Conservation (phyloP, 208 protist species). For the Trypanosoma lewisi region DNA sequence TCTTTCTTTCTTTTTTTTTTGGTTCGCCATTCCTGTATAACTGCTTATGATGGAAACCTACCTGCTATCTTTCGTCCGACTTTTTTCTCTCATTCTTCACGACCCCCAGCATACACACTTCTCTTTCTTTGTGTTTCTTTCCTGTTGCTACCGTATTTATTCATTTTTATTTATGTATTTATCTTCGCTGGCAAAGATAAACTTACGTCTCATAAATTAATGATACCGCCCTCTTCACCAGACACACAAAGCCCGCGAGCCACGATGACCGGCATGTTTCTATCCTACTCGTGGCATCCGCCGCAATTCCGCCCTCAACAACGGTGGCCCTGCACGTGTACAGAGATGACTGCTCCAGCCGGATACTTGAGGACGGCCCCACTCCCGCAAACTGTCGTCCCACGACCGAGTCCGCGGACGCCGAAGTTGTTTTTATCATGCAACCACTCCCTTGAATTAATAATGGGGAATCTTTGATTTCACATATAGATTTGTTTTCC, state of each 20-base stretch:
- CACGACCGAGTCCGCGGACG: background rate
- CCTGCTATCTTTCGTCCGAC: too few relatives aligned
- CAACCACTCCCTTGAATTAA: background rate
- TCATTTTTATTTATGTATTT: too few relatives aligned
- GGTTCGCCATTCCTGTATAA: too few relatives aligned
- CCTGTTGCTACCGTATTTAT: too few relatives aligned
- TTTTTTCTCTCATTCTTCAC: too few relatives aligned
- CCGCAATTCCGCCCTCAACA: conserved; percentile 19
- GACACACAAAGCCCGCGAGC: background rate
- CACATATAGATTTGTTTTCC: background rate
- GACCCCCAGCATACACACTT: too few relatives aligned
- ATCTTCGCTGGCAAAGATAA: too few relatives aligned
- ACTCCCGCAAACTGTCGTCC: background rate
- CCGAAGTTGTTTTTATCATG: background rate
- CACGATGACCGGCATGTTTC: background rate
- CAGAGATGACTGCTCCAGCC: conserved; percentile 17
- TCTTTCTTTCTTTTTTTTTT: too few relatives aligned
- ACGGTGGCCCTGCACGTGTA: conserved; percentile 1
- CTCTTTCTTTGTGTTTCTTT: too few relatives aligned
- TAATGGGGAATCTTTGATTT: background rate
- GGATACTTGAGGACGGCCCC: background rate
- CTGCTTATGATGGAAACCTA: too few relatives aligned
- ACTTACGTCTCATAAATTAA: background rate
- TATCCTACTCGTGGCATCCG: conserved; percentile 10
- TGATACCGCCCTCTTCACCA: background rate